Conservation (phyloP, 1,139 yeast species). For the Candida tetrigidarum region DNA sequence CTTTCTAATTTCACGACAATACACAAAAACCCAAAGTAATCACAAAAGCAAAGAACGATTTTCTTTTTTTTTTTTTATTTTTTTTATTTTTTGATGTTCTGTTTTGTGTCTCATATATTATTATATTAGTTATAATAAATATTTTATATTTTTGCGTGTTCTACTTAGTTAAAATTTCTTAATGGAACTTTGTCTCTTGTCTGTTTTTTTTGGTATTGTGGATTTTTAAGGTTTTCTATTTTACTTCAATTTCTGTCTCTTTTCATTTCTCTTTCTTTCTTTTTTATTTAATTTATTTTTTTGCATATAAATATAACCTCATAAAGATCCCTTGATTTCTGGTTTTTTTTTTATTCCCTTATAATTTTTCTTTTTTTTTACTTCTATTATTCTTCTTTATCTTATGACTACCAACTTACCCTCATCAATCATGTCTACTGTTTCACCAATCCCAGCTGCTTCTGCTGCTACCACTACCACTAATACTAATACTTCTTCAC, state of each 20-base stretch:
- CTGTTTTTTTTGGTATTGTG: no score
- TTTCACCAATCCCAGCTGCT: not conserved
- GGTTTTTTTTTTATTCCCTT: not conserved
- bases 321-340: not conserved
- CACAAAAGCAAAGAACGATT: conserved; percentile 6
- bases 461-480: conserved; percentile 9
- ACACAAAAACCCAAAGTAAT: no score
- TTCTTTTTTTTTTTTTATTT: not conserved
- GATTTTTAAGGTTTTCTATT: conserved; percentile 4
- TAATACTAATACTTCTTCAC: conserved; percentile 6
- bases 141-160: no score
- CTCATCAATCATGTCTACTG: not conserved
- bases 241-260: not conserved
- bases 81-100: not conserved
- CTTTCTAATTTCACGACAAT: not conserved
- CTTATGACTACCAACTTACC: not conserved
- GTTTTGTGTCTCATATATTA: no score
- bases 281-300: no score
- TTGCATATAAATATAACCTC: conserved; percentile 4
- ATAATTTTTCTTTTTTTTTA: not conserved
- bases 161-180: conserved; percentile 1
- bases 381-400: not conserved
- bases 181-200: conserved; percentile 6
- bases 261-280: no score
- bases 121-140: no score